These are phyloP conservation scores for Ogataea haglerorum DNA, from an alignment of 805 yeast genomes.

Conservation along the genomic window DNA sequence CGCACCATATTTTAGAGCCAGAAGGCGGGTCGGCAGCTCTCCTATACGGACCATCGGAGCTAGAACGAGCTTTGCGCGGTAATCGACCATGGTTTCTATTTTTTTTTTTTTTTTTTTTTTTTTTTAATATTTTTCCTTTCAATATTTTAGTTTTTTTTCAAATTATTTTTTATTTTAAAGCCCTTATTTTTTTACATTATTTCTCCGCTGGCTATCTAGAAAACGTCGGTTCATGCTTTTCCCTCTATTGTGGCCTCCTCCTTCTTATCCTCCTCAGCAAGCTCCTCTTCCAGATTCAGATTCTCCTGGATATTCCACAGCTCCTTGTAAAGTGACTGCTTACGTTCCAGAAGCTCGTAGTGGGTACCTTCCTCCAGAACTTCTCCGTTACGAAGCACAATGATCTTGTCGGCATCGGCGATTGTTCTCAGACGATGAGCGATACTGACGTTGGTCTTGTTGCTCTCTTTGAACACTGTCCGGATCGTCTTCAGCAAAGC, in stretches of 20 bases:
- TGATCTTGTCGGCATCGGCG: constrained; percentile 90
- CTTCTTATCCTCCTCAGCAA: constrained; percentile 22
- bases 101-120: neutral
- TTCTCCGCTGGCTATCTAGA: neutral
- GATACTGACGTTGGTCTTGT: constrained; percentile 78
- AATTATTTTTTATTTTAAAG: neutral
- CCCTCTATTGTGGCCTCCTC: neutral
- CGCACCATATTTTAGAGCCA: constrained; percentile 81
- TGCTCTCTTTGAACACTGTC: constrained; percentile 51
- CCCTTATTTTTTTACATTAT: neutral
- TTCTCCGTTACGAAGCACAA: constrained; percentile 73
- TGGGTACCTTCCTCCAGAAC: constrained; percentile 92
- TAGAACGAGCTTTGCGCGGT: constrained; percentile 72
- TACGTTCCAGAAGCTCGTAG: constrained; percentile 48
- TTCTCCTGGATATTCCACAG: constrained; percentile 94
- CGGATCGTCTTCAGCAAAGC: constrained; percentile 72
- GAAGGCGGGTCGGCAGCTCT: constrained; percentile 82
- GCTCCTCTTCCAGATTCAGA: constrained; percentile 46
- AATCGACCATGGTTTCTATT: constrained; percentile 50
- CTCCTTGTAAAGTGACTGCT: constrained; percentile 65
- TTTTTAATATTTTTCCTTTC: neutral
- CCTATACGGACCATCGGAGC: constrained; percentile 99
- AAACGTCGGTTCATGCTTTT: neutral
- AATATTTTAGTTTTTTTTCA: neutral
- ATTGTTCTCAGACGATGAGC: constrained; percentile 94